Evolutionary conservation across 345 rosid species (phyloP).

Genomic region (Tarenaya hassleriana): DNA sequence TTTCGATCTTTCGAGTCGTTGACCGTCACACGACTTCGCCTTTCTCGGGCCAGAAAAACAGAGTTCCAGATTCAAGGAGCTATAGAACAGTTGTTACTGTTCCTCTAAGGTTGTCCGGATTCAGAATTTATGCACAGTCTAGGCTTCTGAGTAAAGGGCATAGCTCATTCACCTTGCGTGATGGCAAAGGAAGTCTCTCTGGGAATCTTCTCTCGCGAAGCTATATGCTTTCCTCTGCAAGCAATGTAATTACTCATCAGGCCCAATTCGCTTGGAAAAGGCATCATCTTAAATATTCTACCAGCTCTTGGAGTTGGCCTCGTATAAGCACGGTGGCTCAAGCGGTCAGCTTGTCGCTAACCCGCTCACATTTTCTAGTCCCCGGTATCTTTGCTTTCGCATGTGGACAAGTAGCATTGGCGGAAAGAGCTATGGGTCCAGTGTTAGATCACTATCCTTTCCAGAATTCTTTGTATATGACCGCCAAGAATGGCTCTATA

Average conservation of each 20-base stretch:
- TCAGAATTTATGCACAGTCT: constrained; percentile 16
- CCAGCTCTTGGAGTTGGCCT: constrained; percentile 30
- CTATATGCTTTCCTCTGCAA: constrained; percentile 27
- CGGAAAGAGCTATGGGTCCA: constrained; percentile 36
- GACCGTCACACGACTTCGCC: constrained; percentile 13
- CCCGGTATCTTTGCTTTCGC: constrained; percentile 55
- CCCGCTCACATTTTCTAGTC: constrained; percentile 53
- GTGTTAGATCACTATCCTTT: constrained; percentile 42
- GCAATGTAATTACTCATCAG: constrained; percentile 38
- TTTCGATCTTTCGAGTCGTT: constrained; percentile 17
- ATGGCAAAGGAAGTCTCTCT: constrained; percentile 16
- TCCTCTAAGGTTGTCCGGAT: constrained; percentile 18
- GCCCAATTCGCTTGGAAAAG: constrained; percentile 63
- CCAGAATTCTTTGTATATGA: constrained; percentile 45
- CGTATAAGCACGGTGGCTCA: constrained; percentile 61
- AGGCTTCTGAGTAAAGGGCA: constrained; percentile 17
- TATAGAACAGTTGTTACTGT: constrained; percentile 21
- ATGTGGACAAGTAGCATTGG: constrained; percentile 57
- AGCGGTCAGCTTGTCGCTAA: constrained; percentile 76
- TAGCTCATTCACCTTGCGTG: constrained; percentile 5
- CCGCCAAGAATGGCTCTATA: constrained; percentile 55
- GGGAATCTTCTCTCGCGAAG: constrained; percentile 9
- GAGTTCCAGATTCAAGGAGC: constrained; percentile 20
- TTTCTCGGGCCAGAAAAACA: constrained; percentile 20
- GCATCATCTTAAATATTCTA: constrained; percentile 40